phyloP scores from a whole-genome alignment of 495 filamentous ascomycete species.

The Annulohypoxylon maeteangense region DNA sequence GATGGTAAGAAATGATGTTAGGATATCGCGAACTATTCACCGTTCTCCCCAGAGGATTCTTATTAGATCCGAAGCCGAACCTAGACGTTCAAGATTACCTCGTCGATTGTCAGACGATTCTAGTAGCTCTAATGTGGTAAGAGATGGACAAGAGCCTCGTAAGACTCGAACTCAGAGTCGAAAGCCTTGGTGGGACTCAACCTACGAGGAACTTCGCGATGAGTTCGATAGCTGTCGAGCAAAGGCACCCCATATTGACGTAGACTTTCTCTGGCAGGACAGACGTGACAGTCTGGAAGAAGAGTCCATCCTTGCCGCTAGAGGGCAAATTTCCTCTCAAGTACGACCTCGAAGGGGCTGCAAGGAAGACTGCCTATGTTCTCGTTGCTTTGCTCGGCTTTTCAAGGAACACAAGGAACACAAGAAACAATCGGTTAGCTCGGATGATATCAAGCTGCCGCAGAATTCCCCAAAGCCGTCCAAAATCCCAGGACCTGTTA shows the following conservation, averaged over 20 bases:
- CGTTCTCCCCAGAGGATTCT: not conserved
- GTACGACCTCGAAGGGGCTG: not conserved
- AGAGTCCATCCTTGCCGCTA: conserved; percentile 15
- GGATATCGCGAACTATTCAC: not conserved
- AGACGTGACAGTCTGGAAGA: conserved; percentile 18
- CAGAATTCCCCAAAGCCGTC: not conserved
- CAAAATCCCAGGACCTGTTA: not conserved
- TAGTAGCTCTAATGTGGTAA: not conserved
- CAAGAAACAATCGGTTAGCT: not conserved
- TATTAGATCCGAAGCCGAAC: not conserved
- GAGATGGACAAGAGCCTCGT: not conserved
- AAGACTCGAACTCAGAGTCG: not conserved
- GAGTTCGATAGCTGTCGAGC: not conserved
- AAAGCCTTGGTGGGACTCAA: not conserved
- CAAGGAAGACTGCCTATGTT: not conserved
- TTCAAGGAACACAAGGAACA: not conserved
- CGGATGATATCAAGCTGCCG: not conserved
- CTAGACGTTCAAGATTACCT: not conserved
- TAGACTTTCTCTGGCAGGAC: conserved; percentile 3
- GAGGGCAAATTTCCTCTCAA: not conserved
- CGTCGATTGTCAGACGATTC: not conserved
- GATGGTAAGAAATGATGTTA: not conserved
- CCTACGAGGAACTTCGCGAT: not conserved
- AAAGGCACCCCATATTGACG: not conserved
- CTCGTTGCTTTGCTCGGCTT: not conserved